Evolutionary conservation across 2,329 filamentous ascomycete species (phyloP), one percentile per base, ranked within the genome.

Genomic region (Sporothrix inflata): DNA sequence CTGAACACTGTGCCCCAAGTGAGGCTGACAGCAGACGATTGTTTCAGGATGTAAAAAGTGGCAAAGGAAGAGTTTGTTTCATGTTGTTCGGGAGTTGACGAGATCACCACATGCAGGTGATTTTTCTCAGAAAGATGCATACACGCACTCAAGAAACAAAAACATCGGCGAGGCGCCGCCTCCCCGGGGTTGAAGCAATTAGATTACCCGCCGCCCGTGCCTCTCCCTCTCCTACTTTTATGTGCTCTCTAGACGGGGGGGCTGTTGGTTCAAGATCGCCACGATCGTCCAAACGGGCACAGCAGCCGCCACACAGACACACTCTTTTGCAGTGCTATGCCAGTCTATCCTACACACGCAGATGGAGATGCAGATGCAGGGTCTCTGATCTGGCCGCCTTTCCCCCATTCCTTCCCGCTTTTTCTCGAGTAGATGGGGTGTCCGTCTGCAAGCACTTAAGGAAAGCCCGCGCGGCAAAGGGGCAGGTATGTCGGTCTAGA

Each of bases 301-400:
- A 66, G 63, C 24, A 66, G 63, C 42, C 63, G 42, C 42, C 63
- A 66, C 63, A 66, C 42, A 66, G 63, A 66, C 63, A n/a, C 42
- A 14, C 30, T 21, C 19, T 38, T 38, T 38, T 16, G 9, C 34
- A 34, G 55, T 21, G 53, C 12, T 7, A 14, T 30, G 24, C 14
- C n/a, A 7, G 30, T 21, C 9, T 63, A 45, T 63, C 21, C 60
- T 63, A 45, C 9, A 63, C 60, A 45, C 16, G 38, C 16, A 24
- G 21, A 38, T 16, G 1, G 60, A 9, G 11, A 12, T 42, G 16
- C 38, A 63, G 55, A 63, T 42, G 19, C 57, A 42, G 34, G 34
- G 34, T 42, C 19, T 24, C n/a, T 42, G 57, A 24, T 38, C n/a
- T 24, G 34, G 57, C 57, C 57, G n/a, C 19, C 11, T 38, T 16